phyloP scores from a whole-genome alignment of 495 filamentous ascomycete genomes.

The Aspergillus wentii region DNA sequence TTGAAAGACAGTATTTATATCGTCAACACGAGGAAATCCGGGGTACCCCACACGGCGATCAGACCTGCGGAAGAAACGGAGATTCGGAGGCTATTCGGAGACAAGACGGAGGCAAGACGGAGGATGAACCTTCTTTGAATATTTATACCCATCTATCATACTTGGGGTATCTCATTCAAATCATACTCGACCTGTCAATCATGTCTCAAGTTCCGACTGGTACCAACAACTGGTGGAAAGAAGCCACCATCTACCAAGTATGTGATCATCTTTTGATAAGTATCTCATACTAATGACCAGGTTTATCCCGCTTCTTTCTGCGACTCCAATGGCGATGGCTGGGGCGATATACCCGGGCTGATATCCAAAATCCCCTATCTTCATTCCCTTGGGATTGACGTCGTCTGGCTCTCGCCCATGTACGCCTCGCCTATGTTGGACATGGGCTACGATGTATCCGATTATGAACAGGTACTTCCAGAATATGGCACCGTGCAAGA shows the following conservation, averaged over 20 bases:
- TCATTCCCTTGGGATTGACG: conserved; percentile 32
- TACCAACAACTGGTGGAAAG: too few relatives aligned
- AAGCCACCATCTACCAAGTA: too few relatives aligned
- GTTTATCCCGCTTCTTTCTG: conserved; percentile 37
- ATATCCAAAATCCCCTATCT: conserved; percentile 51
- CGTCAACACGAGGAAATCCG: too few relatives aligned
- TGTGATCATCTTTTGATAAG: too few relatives aligned
- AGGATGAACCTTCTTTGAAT: too few relatives aligned
- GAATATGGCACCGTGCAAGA: conserved; percentile 53
- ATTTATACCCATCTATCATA: too few relatives aligned
- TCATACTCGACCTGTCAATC: too few relatives aligned
- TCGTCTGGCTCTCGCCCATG: conserved; percentile 37
- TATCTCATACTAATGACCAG: conserved; percentile 29
- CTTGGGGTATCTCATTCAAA: too few relatives aligned
- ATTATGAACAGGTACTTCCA: conserved; percentile 53
- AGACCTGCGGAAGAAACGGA: not conserved
- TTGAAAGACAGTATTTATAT: too few relatives aligned
- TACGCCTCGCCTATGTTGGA: conserved; percentile 50
- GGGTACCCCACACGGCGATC: too few relatives aligned
- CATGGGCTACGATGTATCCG: conserved; percentile 52
- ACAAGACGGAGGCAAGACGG: conserved; percentile 1
- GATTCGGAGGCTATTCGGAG: not conserved
- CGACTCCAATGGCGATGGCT: conserved; percentile 39
- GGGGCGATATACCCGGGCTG: conserved; percentile 55
- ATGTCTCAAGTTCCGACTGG: conserved; percentile 17